phyloP scores from a whole-genome alignment of 768 basidiomycete genomes.

The Sporobolomyces phaffii region DNA sequence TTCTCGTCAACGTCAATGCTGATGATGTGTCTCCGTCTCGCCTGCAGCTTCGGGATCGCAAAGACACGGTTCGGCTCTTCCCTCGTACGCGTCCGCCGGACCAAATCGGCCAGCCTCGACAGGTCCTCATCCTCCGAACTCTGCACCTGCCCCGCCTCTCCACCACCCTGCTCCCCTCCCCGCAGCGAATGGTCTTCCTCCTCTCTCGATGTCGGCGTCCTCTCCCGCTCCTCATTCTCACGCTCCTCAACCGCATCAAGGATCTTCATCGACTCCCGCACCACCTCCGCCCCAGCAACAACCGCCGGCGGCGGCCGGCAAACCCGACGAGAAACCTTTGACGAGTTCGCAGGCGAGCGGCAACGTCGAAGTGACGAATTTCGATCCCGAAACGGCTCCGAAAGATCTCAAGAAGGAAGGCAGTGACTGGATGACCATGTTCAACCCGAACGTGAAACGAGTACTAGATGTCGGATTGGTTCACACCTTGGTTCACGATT shows the following conservation, averaged over 20 bases:
- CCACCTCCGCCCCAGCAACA: neutral
- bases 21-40: neutral
- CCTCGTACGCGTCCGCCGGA: conserved; percentile 7
- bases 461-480: conserved; percentile 71
- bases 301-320: conserved; percentile 18
- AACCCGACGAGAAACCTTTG: conserved; percentile 11
- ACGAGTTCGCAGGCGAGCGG: no score
- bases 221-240: conserved; percentile 27
- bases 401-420: conserved; percentile 59
- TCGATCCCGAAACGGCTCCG: conserved; percentile 48
- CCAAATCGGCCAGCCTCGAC: conserved; percentile 22
- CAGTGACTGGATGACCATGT: conserved; percentile 80
- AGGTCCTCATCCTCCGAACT: conserved; percentile 9
- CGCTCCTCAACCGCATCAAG: conserved; percentile 15
- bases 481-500: conserved; percentile 85
- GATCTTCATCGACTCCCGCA: conserved; percentile 38
- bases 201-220: neutral
- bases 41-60: neutral
- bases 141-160: neutral
- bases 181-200: conserved; percentile 1
- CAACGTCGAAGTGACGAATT: conserved; percentile 40
- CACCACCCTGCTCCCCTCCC: conserved; percentile 29
- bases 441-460: conserved; percentile 72
- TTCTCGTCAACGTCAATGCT: neutral
- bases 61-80: neutral